These are phyloP conservation scores for Colletotrichum chrysophilum DNA, from an alignment of 2,329 filamentous ascomycete genomes.

Conservation along the genomic window DNA sequence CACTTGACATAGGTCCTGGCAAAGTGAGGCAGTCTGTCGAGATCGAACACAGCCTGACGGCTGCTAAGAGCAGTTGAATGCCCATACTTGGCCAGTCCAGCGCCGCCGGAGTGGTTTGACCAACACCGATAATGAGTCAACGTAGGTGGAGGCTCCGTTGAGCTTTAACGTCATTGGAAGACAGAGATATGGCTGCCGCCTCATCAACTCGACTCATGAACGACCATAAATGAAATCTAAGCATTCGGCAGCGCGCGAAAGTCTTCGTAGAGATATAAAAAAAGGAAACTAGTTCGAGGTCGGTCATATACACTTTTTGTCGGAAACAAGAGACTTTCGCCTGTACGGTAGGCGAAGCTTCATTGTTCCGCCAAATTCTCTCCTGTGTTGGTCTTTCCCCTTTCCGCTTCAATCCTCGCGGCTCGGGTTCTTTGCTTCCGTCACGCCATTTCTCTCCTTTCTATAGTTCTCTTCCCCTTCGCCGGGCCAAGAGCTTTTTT, in stretches of 20 bases:
- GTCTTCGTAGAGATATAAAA: conserved; percentile 26
- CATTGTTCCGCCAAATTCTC: conserved; percentile 2
- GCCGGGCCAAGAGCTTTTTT: neutral
- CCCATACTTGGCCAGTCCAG: neutral
- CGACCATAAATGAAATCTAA: conserved; percentile 1
- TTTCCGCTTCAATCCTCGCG: conserved; percentile 1
- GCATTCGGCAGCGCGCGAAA: conserved; percentile 14
- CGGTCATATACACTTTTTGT: conserved; percentile 35
- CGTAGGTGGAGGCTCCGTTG: neutral
- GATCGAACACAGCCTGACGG: neutral
- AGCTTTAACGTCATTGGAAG: neutral
- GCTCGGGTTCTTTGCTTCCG: conserved; percentile 14
- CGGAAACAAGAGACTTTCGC: neutral
- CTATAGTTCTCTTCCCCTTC: conserved; percentile 1
- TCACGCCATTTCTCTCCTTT: neutral
- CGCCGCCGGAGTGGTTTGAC: neutral
- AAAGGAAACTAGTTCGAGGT: conserved; percentile 25
- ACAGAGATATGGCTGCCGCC: neutral
- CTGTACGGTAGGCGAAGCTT: conserved; percentile 5
- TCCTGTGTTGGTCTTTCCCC: conserved; percentile 13
- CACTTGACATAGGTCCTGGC: neutral
- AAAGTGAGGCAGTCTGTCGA: neutral
- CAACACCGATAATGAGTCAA: neutral
- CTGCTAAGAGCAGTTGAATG: neutral
- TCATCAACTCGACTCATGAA: neutral